Evolutionary conservation across 140 eudicot genomes (phyloP).

Genomic region (Erigeron philadelphicus): DNA sequence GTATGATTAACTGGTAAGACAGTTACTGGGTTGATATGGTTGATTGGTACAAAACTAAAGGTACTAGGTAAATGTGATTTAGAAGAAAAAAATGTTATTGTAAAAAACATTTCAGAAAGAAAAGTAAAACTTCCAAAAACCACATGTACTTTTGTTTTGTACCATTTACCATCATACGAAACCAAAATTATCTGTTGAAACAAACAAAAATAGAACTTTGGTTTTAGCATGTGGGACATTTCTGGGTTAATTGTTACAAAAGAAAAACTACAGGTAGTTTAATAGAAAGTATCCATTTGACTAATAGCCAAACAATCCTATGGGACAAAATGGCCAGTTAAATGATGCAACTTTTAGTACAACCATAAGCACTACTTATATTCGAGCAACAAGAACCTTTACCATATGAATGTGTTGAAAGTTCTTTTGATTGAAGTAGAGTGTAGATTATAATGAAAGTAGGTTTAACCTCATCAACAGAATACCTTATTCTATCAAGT

Average conservation of each 20-base stretch:
- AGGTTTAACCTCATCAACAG: not conserved
- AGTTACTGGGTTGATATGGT: no score
- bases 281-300: not conserved
- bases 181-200: no score
- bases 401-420: constrained; percentile 10
- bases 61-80: no score
- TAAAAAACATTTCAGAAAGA: not conserved
- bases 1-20: no score
- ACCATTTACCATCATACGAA: no score
- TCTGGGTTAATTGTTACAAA: no score
- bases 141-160: no score
- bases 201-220: no score
- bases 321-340: not conserved
- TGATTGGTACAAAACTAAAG: no score
- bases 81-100: no score
- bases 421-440: constrained; percentile 7
- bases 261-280: no score
- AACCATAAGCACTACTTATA: constrained; percentile 10
- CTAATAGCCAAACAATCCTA: not conserved
- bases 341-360: not conserved
- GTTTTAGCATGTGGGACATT: no score
- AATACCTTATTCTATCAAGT: constrained; percentile 80
- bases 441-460: not conserved
- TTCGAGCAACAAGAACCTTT: not conserved
- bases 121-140: not conserved